These are phyloP conservation scores for Neoarthrinium moseri DNA, from an alignment of 2,329 filamentous ascomycete species.

Conservation along the genomic window DNA sequence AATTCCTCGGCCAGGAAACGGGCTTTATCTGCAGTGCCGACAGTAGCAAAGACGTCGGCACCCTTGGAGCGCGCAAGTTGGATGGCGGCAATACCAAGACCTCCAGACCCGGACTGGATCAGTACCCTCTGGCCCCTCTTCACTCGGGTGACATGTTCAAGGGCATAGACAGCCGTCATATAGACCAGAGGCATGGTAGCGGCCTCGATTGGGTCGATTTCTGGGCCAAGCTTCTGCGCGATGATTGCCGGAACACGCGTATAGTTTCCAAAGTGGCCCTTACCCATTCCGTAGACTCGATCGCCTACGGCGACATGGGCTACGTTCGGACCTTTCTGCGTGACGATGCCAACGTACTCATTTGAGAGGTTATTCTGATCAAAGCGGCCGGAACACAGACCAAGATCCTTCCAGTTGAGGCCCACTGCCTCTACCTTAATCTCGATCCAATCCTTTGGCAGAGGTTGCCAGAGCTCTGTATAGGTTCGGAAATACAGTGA, in stretches of 20 bases:
- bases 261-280: slow-evolving; percentile 22
- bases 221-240: slow-evolving; percentile 17
- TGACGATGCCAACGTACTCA: slow-evolving; percentile 19
- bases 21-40: slow-evolving; percentile 3
- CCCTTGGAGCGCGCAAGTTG: slow-evolving; percentile 13
- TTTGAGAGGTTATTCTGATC: slow-evolving; percentile 18
- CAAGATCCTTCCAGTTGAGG: slow-evolving; percentile 25
- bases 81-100: slow-evolving; percentile 21
- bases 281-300: slow-evolving; percentile 22
- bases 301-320: slow-evolving; percentile 18
- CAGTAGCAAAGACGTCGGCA: slow-evolving; percentile 19
- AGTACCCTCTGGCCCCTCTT: slow-evolving; percentile 19
- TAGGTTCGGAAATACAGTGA: slow-evolving; percentile 25
- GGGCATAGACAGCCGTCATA: slow-evolving; percentile 24
- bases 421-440: slow-evolving; percentile 26
- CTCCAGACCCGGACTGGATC: slow-evolving; percentile 21
- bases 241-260: slow-evolving; percentile 18
- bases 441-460: slow-evolving; percentile 20
- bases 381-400: slow-evolving; percentile 17
- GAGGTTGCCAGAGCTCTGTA: slow-evolving; percentile 15
- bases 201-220: slow-evolving; percentile 14
- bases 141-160: slow-evolving; percentile 21
- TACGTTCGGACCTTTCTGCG: slow-evolving; percentile 15
- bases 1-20: neutral
- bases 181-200: slow-evolving; percentile 24